These are phyloP conservation scores for Glonium stellatum DNA, from an alignment of 495 filamentous ascomycete species.

Conservation along the genomic window DNA sequence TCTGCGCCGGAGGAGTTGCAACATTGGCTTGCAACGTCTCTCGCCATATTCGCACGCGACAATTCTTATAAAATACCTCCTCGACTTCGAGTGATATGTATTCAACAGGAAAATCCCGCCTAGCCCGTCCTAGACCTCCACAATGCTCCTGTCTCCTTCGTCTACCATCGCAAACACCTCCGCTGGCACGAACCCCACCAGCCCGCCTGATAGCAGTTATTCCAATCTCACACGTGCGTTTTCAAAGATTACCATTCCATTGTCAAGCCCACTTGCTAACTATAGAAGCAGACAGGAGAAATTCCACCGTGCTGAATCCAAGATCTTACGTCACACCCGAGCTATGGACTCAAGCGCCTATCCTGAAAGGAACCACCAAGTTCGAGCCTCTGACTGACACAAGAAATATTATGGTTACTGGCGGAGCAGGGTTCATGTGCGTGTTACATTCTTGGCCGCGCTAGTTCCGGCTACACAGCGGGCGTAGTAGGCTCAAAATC, in stretches of 20 bases:
- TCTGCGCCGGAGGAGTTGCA: too few species aligned
- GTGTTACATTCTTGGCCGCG: conserved; percentile 18
- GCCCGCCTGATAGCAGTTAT: not conserved
- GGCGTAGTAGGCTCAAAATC: not conserved
- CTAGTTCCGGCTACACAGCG: not conserved
- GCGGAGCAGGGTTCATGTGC: conserved; percentile 68
- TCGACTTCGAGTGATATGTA: not conserved
- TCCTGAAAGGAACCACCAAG: conserved; percentile 56
- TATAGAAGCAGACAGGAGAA: conserved; percentile 12
- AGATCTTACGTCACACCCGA: conserved; percentile 23
- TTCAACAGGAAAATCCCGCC: not conserved
- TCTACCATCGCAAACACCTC: not conserved
- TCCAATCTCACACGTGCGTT: not conserved
- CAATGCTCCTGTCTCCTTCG: not conserved
- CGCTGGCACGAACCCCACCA: not conserved
- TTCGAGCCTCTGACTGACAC: conserved; percentile 56
- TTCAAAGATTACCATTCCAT: not conserved
- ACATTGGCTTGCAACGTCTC: too few species aligned
- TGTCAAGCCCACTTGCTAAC: not conserved
- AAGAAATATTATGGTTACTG: conserved; percentile 67
- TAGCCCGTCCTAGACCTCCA: not conserved
- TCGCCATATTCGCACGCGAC: too few species aligned
- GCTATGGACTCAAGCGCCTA: conserved; percentile 59
- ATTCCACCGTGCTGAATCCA: conserved; percentile 27
- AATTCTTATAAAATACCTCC: too few species aligned